Base-by-base conservation (phyloP, 176 grass and related monocot genomes). In the Dendrocalamus sinicus region DNA sequence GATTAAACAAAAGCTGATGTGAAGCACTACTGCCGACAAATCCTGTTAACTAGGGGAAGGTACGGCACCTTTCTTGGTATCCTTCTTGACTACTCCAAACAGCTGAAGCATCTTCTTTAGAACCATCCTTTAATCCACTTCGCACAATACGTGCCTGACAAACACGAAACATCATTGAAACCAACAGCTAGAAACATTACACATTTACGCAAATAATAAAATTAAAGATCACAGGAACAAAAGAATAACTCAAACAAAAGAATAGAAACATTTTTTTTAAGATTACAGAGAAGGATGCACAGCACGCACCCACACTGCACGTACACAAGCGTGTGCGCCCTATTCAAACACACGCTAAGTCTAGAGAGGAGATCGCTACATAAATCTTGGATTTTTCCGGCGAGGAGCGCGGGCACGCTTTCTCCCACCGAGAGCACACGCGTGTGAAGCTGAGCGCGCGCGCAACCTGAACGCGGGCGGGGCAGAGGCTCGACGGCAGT, bases 91-190 rank as follows among this genome's bases (percentile, higher is more conserved):
- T 78, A 84, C 13, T 70, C 89, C 77, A 58, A 91, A 84, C 30
- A 91, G 60, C 81, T 73, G 50, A 8, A 91, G 85, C 69, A 87
- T 22, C 85, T 87, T 91, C 48, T 80, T 87, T 7, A 84, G 75
- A 74, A 59, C 61, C 89, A 91, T 91, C 67, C 75, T 61, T 19
- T 4, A 40, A 68, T 78, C 82, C 57, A 43, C 15, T 24, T 72
- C 32, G 35, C 68, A 62, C 61, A 9, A 50, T 15, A 41, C 19
- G 14, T 70, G 61, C 68, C 89, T 88, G 89, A 50, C 13, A 54
- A 61, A 53, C 67, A 79, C 51, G 26, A 79, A 32, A 78, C 16
- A 10, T 12, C 75, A 74, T 67, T 53, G 19, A 12, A 70, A 80
- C 61, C 37, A 67, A 64, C 26, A 73, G 19, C 14, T 44, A 55